A percentile compares a stretch with the other conserved stretches of the same genome.
phyloP scores from a whole-genome alignment of 306 rosid genomes.

The Gleditsia sinensis region DNA sequence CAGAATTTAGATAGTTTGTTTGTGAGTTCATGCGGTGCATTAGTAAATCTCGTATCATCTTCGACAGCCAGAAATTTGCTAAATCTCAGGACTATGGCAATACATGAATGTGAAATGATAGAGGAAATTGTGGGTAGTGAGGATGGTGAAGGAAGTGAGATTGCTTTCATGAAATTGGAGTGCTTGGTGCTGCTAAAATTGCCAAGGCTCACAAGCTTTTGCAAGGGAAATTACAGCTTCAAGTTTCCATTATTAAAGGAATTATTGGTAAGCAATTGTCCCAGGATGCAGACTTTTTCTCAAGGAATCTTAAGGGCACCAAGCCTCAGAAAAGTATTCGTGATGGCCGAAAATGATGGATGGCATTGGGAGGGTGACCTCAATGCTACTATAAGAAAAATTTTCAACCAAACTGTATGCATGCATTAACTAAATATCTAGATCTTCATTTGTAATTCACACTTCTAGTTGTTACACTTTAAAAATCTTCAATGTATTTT shows the following conservation, averaged over 20 bases:
- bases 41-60: background rate
- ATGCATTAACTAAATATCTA: no score
- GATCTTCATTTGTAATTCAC: no score
- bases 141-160: background rate
- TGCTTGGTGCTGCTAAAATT: background rate
- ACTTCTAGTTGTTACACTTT: no score
- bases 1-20: background rate
- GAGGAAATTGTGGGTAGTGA: background rate
- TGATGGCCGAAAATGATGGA: background rate
- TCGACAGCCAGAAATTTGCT: background rate
- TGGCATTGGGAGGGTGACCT: background rate
- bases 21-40: background rate
- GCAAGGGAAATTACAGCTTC: background rate
- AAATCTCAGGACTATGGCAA: background rate
- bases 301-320: background rate
- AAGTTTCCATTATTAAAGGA: constrained; percentile 24
- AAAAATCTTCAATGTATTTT: no score
- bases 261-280: no score
- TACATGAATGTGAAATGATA: background rate
- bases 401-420: no score
- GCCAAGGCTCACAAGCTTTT: background rate
- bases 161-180: background rate
- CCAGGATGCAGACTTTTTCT: background rate
- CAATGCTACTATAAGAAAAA: background rate
- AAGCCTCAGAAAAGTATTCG: background rate